Conservation (phyloP, 305 asterid genomes). For the Plantago lanceolata region DNA sequence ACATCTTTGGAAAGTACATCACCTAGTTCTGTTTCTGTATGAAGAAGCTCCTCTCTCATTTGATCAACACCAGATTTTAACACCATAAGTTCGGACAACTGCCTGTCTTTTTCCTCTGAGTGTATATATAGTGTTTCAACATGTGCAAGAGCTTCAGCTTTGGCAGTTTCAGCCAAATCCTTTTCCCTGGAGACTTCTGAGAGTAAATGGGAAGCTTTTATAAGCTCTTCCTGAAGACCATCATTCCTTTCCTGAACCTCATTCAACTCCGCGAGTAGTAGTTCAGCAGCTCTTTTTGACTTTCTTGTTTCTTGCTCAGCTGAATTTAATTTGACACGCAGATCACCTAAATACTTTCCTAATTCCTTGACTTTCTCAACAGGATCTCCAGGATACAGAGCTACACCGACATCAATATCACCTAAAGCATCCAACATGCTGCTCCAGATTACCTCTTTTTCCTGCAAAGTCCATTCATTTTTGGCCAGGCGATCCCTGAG, state of each 20-base stretch:
- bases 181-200: conserved; percentile 62
- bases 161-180: conserved; percentile 59
- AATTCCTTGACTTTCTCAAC: conserved; percentile 55
- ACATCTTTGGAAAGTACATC: conserved; percentile 66
- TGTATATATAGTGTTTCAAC: conserved; percentile 52
- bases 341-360: conserved; percentile 45
- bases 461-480: conserved; percentile 49
- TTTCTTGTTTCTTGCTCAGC: conserved; percentile 69
- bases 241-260: conserved; percentile 98
- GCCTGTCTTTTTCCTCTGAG: conserved; percentile 64
- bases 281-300: conserved; percentile 87
- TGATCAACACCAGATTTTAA: conserved; percentile 54
- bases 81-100: conserved; percentile 48
- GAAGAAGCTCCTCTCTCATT: conserved; percentile 48
- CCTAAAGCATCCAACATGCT: conserved; percentile 45
- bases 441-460: conserved; percentile 53
- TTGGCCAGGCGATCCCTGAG: conserved; percentile 62
- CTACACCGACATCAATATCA: conserved; percentile 44
- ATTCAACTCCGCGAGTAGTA: conserved; percentile 85
- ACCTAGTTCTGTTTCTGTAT: conserved; percentile 44
- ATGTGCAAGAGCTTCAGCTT: conserved; percentile 55
- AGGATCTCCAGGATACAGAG: conserved; percentile 39
- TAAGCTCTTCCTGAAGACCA: conserved; percentile 82
- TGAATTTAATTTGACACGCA: conserved; percentile 42
- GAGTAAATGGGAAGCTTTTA: conserved; percentile 47